These are phyloP conservation scores for Aaosphaeria pasadenensis DNA, from an alignment of 2,329 filamentous ascomycete species.

Conservation along the genomic window DNA sequence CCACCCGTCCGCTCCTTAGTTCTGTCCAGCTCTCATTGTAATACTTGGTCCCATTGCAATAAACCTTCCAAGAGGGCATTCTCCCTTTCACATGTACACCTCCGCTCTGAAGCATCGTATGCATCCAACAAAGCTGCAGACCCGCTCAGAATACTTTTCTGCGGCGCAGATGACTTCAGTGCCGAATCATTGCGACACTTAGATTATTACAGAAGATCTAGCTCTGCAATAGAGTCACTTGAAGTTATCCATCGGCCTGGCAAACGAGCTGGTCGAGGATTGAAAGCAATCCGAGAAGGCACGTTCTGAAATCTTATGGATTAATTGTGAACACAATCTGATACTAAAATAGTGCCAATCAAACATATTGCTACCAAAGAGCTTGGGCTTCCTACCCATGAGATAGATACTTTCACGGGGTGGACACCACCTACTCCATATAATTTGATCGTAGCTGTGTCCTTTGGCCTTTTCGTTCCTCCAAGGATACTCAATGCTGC, in stretches of 20 bases:
- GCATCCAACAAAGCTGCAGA: constrained; percentile 19
- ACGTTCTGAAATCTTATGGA: constrained; percentile 12
- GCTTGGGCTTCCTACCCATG: constrained; percentile 66
- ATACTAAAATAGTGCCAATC: constrained; percentile 63
- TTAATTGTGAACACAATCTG: constrained; percentile 4
- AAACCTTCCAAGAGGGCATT: constrained; percentile 6
- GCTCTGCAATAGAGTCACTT: constrained; percentile 58
- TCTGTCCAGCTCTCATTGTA: not conserved
- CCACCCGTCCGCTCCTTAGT: constrained; percentile 16
- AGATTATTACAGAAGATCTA: constrained; percentile 1
- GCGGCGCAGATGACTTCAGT: constrained; percentile 90
- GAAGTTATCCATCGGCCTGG: constrained; percentile 81
- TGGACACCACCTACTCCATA: constrained; percentile 56
- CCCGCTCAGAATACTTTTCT: constrained; percentile 84
- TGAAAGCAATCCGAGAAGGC: constrained; percentile 68
- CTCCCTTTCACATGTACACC: too few relatives aligned
- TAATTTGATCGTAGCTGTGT: constrained; percentile 81
- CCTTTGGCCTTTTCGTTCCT: constrained; percentile 89
- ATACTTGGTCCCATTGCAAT: not conserved
- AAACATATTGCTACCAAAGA: constrained; percentile 58
- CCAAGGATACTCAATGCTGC: constrained; percentile 66
- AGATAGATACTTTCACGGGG: constrained; percentile 75
- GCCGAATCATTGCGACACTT: constrained; percentile 71
- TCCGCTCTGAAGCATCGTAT: too few relatives aligned
- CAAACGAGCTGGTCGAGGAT: constrained; percentile 73